Percentiles rank a stretch among this genome's conserved stretches.
These are phyloP conservation scores for Pythium insidiosum DNA, from an alignment of 352 stramenopile species.

Conservation along the genomic window DNA sequence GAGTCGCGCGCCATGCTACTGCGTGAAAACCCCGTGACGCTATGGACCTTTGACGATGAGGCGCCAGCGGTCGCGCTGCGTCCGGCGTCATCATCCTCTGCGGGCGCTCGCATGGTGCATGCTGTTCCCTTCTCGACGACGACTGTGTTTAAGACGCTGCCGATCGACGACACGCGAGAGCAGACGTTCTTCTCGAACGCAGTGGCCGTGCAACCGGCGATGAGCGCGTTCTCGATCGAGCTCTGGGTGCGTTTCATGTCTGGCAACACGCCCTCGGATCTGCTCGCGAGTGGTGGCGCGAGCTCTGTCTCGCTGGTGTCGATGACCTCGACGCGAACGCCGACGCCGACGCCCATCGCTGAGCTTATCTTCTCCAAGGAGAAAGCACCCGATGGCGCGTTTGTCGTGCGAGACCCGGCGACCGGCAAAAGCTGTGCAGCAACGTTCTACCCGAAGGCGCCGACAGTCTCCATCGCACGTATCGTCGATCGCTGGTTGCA, in stretches of 20 bases:
- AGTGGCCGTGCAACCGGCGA: conserved; percentile 29
- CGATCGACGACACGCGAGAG: conserved; percentile 35
- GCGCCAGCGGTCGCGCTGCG: not conserved
- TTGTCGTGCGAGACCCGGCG: conserved; percentile 7
- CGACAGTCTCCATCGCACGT: not conserved
- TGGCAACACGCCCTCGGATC: too few relatives aligned
- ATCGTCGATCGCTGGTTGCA: conserved; percentile 41
- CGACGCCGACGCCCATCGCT: conserved; percentile 1
- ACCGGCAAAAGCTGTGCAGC: conserved; percentile 1
- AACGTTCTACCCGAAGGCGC: not conserved
- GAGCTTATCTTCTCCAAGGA: conserved; percentile 8
- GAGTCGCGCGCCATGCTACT: conserved; percentile 44
- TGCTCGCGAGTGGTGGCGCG: too few relatives aligned
- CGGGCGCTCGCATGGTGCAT: not conserved
- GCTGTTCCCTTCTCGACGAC: conserved; percentile 6
- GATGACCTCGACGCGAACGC: too few relatives aligned
- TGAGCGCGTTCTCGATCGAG: conserved; percentile 57
- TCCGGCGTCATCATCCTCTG: not conserved
- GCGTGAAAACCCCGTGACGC: conserved; percentile 45
- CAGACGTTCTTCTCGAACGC: conserved; percentile 45
- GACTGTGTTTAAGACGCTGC: conserved; percentile 12
- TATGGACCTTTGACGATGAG: conserved; percentile 51
- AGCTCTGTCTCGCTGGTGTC: too few relatives aligned
- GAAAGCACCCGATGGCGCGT: conserved; percentile 5
- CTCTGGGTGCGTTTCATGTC: conserved; percentile 46